Conservation (phyloP, 495 filamentous ascomycete genomes). For the Penicillium malachiteum region DNA sequence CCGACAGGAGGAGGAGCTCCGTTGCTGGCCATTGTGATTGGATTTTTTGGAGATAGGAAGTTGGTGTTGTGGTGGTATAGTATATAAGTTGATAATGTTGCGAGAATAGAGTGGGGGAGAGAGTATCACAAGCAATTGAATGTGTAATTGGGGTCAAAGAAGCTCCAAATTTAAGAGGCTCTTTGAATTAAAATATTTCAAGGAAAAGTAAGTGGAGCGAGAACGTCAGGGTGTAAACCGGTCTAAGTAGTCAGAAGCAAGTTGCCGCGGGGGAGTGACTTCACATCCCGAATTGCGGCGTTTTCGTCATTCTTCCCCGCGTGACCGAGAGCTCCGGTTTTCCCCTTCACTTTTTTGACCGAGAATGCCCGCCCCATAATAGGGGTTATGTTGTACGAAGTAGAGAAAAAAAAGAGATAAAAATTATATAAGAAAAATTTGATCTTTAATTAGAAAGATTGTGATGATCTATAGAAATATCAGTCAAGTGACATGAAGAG, state of each 20-base stretch:
- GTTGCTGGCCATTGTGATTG: conserved; percentile 32
- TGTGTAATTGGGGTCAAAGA: background rate
- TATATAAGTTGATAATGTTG: background rate
- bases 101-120: background rate
- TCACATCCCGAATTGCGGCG: conserved; percentile 10
- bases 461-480: no score
- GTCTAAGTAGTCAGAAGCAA: conserved; percentile 15
- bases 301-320: conserved; percentile 28
- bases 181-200: background rate
- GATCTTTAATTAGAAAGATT: no score
- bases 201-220: conserved; percentile 3
- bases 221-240: conserved; percentile 16
- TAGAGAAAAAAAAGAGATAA: no score
- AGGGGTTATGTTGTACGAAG: no score
- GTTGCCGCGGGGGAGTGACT: conserved; percentile 12
- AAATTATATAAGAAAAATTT: no score
- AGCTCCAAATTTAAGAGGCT: background rate
- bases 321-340: conserved; percentile 24
- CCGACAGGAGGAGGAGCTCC: conserved; percentile 42
- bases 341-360: conserved; percentile 8
- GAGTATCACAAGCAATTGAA: background rate
- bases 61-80: background rate
- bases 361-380: background rate
- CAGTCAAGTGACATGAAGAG: background rate
- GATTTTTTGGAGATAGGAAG: background rate